Conservation (phyloP, 1,284 basidiomycete species). For the Ganoderma resinaceum region DNA sequence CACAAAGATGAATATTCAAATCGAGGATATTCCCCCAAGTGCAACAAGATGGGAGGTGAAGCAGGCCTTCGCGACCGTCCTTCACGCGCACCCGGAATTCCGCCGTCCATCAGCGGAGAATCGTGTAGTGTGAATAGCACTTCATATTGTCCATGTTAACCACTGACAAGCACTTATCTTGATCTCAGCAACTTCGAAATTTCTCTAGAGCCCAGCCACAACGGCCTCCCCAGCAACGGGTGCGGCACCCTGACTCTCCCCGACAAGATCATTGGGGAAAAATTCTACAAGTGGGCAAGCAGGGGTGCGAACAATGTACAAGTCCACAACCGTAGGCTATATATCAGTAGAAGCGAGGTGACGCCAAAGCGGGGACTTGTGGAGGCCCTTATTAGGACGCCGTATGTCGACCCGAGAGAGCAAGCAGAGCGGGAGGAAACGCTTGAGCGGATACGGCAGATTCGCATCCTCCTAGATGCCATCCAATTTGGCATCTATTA, state of each 20-base stretch:
- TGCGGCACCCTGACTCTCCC: slow-evolving; percentile 59
- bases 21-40: slow-evolving; percentile 52
- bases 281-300: slow-evolving; percentile 53
- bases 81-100: slow-evolving; percentile 60
- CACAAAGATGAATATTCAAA: slow-evolving; percentile 22
- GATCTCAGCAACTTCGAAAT: slow-evolving; percentile 60
- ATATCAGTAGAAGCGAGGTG: slow-evolving; percentile 20
- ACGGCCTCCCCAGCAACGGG: slow-evolving; percentile 64
- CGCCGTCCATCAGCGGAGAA: slow-evolving; percentile 43
- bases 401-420: slow-evolving; percentile 65
- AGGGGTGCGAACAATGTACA: slow-evolving; percentile 44
- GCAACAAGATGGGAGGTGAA: slow-evolving; percentile 64
- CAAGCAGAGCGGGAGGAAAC: slow-evolving; percentile 59
- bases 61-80: slow-evolving; percentile 54
- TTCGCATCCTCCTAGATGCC: slow-evolving; percentile 56
- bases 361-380: slow-evolving; percentile 15
- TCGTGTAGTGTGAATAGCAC: slow-evolving; percentile 39
- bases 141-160: background rate
- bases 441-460: slow-evolving; percentile 47
- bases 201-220: slow-evolving; percentile 52
- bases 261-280: slow-evolving; percentile 45
- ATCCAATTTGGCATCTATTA: slow-evolving; percentile 70
- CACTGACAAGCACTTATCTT: background rate
- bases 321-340: slow-evolving; percentile 43
- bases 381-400: slow-evolving; percentile 51